phyloP scores from a whole-genome alignment of 129 eudicot genomes.

The Deinandra increscens region DNA sequence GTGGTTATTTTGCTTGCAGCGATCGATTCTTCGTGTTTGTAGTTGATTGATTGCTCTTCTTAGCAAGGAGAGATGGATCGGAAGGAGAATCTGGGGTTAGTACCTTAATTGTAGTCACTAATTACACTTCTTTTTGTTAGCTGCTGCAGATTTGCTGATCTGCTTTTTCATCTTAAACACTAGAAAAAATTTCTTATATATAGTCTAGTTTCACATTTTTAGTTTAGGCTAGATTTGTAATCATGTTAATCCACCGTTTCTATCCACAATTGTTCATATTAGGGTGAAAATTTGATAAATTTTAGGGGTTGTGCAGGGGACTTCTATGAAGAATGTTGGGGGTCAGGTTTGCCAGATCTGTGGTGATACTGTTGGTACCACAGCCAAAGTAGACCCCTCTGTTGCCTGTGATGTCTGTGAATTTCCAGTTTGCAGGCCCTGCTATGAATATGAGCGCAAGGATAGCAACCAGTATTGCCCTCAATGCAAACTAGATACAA shows the following conservation, averaged over 20 bases:
- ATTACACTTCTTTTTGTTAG: neutral
- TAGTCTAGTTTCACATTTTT: no score
- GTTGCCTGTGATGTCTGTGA: constrained; percentile 32
- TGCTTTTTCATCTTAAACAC: no score
- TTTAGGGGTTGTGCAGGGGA: no score
- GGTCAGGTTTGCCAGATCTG: constrained; percentile 26
- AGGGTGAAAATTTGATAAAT: no score
- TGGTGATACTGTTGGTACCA: constrained; percentile 19
- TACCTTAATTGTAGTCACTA: neutral
- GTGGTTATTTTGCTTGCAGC: constrained; percentile 37
- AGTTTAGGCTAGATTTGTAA: no score
- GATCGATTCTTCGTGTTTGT: constrained; percentile 11
- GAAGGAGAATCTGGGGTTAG: constrained; percentile 85
- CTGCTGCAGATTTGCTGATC: constrained; percentile 10
- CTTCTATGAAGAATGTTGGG: no score
- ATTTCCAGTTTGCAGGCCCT: constrained; percentile 36
- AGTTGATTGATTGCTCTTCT: constrained; percentile 22
- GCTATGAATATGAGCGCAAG: constrained; percentile 33
- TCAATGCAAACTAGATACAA: constrained; percentile 36
- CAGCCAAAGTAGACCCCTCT: constrained; percentile 20
- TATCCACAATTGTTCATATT: no score
- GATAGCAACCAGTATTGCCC: constrained; percentile 36
- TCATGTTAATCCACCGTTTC: no score
- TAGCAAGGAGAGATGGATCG: constrained; percentile 53
- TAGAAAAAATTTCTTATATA: no score